Evolutionary conservation across 805 yeast species (phyloP).

Genomic region (Wickerhamomyces ciferrii): DNA sequence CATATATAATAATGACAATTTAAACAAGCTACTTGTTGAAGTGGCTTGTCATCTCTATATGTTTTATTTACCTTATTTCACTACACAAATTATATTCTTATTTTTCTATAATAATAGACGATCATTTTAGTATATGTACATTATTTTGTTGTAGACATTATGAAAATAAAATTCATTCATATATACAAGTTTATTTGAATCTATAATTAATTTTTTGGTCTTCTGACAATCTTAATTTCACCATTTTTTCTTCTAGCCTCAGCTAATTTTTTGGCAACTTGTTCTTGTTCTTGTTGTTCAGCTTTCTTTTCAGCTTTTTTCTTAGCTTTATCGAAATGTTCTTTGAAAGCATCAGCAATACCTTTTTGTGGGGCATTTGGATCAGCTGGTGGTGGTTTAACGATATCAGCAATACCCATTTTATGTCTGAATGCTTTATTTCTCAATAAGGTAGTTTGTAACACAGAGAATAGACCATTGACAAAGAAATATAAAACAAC

Average conservation of each 20-base stretch:
- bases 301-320: conserved; percentile 33
- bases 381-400: conserved; percentile 40
- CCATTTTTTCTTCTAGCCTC: conserved; percentile 24
- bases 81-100: neutral
- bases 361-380: conserved; percentile 28
- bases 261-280: conserved; percentile 24
- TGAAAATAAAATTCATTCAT: neutral
- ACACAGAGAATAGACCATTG: conserved; percentile 68
- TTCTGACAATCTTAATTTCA: conserved; percentile 21
- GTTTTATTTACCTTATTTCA: neutral
- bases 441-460: conserved; percentile 67
- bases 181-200: neutral
- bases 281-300: conserved; percentile 28
- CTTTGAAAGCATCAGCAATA: conserved; percentile 30
- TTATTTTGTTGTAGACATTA: neutral
- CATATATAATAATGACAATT: neutral
- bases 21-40: neutral
- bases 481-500: conserved; percentile 82
- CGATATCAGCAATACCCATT: conserved; percentile 57
- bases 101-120: neutral
- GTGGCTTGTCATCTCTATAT: neutral
- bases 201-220: conserved; percentile 4
- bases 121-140: neutral
- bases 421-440: conserved; percentile 49
- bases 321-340: conserved; percentile 33